Conservation (phyloP, 176 grass and related monocot genomes). For the Metroxylon sagu region DNA sequence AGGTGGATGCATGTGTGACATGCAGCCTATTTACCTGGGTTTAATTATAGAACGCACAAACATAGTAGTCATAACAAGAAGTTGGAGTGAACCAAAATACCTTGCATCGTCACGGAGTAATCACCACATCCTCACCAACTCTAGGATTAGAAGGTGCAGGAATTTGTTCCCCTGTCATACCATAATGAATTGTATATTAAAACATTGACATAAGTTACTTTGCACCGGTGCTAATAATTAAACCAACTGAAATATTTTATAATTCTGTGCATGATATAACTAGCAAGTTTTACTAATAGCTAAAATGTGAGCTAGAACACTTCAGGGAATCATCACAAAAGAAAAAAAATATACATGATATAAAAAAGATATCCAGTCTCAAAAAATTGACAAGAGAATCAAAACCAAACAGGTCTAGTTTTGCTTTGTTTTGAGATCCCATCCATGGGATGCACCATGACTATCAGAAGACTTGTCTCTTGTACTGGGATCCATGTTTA, state of each 20-base stretch:
- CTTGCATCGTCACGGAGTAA: slow-evolving; percentile 60
- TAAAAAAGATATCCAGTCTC: slow-evolving; percentile 22
- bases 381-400: slow-evolving; percentile 99
- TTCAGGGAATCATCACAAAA: neutral
- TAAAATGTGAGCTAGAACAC: neutral
- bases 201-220: neutral
- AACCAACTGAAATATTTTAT: too few relatives aligned
- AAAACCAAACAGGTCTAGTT: slow-evolving; percentile 96
- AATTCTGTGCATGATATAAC: too few relatives aligned
- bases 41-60: too few relatives aligned
- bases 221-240: too few relatives aligned
- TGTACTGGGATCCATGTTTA: slow-evolving; percentile 38
- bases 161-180: slow-evolving; percentile 96
- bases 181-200: slow-evolving; percentile 42
- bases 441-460: slow-evolving; percentile 24
- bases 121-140: slow-evolving; percentile 86
- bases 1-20: too few relatives aligned
- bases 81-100: slow-evolving; percentile 21
- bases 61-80: too few relatives aligned
- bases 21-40: too few relatives aligned
- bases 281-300: too few relatives aligned
- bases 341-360: slow-evolving; percentile 8
- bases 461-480: slow-evolving; percentile 45
- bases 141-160: slow-evolving; percentile 78
- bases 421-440: slow-evolving; percentile 64